Evolutionary conservation across 768 basidiomycete species (phyloP), one percentile per base, ranked within the genome.

Genomic region (Lactarius sp.): DNA sequence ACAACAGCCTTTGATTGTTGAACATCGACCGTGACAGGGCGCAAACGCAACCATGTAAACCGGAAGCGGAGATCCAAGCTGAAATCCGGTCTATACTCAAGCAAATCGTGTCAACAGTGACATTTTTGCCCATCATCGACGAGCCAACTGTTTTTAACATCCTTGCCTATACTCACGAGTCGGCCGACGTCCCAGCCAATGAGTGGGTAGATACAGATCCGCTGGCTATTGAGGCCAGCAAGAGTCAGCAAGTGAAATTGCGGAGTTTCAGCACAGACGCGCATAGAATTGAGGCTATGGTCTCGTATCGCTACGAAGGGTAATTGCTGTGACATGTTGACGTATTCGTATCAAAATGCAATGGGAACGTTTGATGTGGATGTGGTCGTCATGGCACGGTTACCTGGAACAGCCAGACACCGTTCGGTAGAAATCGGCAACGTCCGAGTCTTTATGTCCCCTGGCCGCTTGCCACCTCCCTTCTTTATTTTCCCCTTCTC

Each of bases 81-180:
- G 96, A 99, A 80, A 98, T 99, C 66, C 86, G 97, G 20, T 93
- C 93, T 54, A 98, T 98, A 70, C 84, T 99, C 72, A 97, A 98
- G 77, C 97, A 99, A 74, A 98, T 99, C 71, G 94, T 97, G 46
- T 92, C 92, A 47, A 94, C 91, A 74, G 94, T 96, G 65, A 97
- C 97, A 10, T 98, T 97, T 76, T 80, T 99, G 63, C 97, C 97
- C 0, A 90, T 94, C 66, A 88, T 99, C 59, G 89, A 96, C 68
- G 94, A 98, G 75, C 87, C 91, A 13, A 93, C 90, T 14, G 93
- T 98, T 37, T 99, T 99, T 85, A 98, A 97, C 71, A 95, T 99
- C 65, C 82, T 99, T 49, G 94, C 92, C 10, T 98, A 98, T 75
- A 97, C 96, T 3, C 87, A 86, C 4, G 90, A 91, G 57, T 94